Base-by-base conservation (phyloP, 2,329 filamentous ascomycete genomes). In the Hypoxylon sp. region DNA sequence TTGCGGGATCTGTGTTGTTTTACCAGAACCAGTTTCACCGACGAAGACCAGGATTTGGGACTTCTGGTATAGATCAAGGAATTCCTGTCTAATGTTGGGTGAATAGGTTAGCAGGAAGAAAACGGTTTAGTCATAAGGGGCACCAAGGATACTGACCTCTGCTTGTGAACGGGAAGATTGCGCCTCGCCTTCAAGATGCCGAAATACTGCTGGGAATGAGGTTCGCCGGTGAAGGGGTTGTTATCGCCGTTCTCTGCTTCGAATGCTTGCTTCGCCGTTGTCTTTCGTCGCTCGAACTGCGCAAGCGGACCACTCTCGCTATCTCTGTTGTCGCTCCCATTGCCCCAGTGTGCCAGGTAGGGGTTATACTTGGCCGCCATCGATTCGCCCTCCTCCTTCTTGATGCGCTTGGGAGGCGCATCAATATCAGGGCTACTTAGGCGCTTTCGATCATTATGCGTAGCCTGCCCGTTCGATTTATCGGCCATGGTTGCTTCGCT, bases 1-100 rank as follows among this genome's bases (percentile, higher is more conserved):
- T 75, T 99, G 95, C 1, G 95, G 95, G 60, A 99, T 98, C 81
- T 99, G 95, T 0, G 95, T 99, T 3, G 95, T 99, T 81, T 99
- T 99, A 79, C 95, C 95, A 66, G 95, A 99, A 86, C 96, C 95
- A 7, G 95, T 99, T 82, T 99, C 95, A 80, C 95, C 95, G 64
- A 99, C 95, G 71, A 99, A 97, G 70, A 99, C 95, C 60, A 99
- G 87, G 67, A 99, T 97, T 78, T 99, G 95, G 20, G 88, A 91
- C 69, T 89, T 87, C 70, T 99, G 96, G 78, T 96, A 99, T 71
- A 96, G 86, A 72, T 93, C 81, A 58, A 99, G 83, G 73, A 99
- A 99, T 74, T 99, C 95, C 76, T 95, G 87, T 75, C 90, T 91
- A 54, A 23, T 15, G 23, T 43, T 21, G 20, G 41, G 13, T 13